These are phyloP conservation scores for Schizonepeta tenuifolia DNA, from an alignment of 257 asterid genomes.

Conservation along the genomic window DNA sequence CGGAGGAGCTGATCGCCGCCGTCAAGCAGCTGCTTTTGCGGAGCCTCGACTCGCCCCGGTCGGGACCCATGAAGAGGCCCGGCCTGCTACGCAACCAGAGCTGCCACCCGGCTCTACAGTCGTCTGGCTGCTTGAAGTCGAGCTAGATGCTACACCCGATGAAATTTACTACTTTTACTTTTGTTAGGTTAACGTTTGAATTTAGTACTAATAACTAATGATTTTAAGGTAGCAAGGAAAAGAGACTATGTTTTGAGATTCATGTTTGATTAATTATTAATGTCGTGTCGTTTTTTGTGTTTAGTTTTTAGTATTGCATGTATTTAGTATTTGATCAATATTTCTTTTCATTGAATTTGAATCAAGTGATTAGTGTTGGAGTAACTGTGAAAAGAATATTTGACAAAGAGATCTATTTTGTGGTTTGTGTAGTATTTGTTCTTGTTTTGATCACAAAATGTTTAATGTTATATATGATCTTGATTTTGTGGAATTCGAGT, in stretches of 20 bases:
- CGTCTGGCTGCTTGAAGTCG: slow-evolving; percentile 34
- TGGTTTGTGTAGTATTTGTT: no score
- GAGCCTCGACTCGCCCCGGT: slow-evolving; percentile 74
- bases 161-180: no score
- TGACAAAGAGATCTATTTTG: no score
- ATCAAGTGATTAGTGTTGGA: not conserved
- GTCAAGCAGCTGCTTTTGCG: slow-evolving; percentile 70
- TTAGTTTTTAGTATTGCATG: not conserved
- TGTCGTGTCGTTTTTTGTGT: not conserved
- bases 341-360: not conserved
- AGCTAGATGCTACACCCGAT: not conserved
- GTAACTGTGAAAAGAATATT: not conserved
- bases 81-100: slow-evolving; percentile 48
- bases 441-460: no score
- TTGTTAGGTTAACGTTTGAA: not conserved
- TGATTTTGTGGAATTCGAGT: no score
- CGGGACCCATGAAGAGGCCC: slow-evolving; percentile 49
- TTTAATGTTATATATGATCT: no score
- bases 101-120: slow-evolving; percentile 49
- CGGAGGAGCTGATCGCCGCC: slow-evolving; percentile 66
- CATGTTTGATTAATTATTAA: not conserved
- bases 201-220: slow-evolving; percentile 3
- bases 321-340: not conserved
- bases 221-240: not conserved
- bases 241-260: not conserved